Evolutionary conservation across 208 protist genomes (phyloP).

Genomic region (Willaertia magna): DNA sequence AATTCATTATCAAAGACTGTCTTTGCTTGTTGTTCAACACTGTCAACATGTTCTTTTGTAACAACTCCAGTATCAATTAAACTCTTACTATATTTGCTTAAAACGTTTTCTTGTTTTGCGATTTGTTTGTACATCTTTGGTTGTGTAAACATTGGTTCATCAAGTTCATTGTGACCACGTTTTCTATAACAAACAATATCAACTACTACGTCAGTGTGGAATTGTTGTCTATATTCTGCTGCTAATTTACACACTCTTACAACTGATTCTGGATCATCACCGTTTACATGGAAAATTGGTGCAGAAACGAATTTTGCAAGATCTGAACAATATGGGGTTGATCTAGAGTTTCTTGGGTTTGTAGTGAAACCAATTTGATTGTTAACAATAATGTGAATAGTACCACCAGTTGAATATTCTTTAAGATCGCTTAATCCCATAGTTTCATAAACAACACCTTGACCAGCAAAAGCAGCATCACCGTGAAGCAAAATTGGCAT

Average conservation of each 20-base stretch:
- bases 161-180: conserved; percentile 93
- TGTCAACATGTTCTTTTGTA: conserved; percentile 45
- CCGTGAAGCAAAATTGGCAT: conserved; percentile 88
- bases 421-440: conserved; percentile 79
- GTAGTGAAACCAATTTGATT: conserved; percentile 99
- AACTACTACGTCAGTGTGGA: conserved; percentile 82
- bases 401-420: conserved; percentile 84
- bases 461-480: conserved; percentile 93
- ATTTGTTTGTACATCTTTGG: conserved; percentile 87
- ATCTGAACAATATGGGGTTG: conserved; percentile 91
- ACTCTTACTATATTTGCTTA: conserved; percentile 56
- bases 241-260: conserved; percentile 70
- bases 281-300: conserved; percentile 96
- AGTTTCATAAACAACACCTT: conserved; percentile 91
- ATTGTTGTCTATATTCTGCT: conserved; percentile 73
- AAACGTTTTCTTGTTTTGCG: conserved; percentile 55
- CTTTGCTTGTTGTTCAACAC: conserved; percentile 56
- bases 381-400: conserved; percentile 95
- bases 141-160: conserved; percentile 94
- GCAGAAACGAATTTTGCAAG: conserved; percentile 79
- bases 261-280: conserved; percentile 85
- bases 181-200: conserved; percentile 91
- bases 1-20: conserved; percentile 59
- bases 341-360: conserved; percentile 79
- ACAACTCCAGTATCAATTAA: conserved; percentile 59